Evolutionary conservation across 768 basidiomycete species (phyloP).

Genomic region (Boletus coccyginus): DNA sequence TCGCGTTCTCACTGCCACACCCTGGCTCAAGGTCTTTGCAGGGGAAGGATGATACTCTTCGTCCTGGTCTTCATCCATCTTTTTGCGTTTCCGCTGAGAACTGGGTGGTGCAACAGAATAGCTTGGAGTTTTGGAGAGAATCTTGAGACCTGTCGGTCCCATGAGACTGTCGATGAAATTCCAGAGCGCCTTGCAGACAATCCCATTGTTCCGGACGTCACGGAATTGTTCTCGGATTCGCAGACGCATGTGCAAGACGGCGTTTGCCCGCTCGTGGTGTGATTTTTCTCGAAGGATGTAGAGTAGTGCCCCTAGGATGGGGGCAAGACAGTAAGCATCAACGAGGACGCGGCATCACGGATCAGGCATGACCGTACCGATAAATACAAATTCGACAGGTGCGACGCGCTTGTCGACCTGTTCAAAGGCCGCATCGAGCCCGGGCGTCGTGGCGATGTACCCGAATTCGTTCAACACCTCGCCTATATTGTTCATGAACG

Average conservation of each 20-base stretch:
- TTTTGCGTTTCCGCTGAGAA: constrained; percentile 32
- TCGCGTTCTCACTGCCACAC: constrained; percentile 36
- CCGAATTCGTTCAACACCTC: constrained; percentile 53
- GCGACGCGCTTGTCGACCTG: constrained; percentile 60
- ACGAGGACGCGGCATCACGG: background rate
- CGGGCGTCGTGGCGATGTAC: constrained; percentile 43
- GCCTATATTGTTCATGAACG: constrained; percentile 55
- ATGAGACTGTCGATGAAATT: constrained; percentile 43
- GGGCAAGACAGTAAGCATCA: background rate
- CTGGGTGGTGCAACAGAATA: constrained; percentile 7
- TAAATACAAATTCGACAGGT: constrained; percentile 77
- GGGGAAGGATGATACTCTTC: constrained; percentile 48
- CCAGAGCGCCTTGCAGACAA: constrained; percentile 59
- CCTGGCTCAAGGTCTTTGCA: constrained; percentile 37
- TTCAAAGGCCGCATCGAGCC: constrained; percentile 47
- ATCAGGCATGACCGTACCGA: constrained; percentile 46
- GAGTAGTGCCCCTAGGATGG: constrained; percentile 59
- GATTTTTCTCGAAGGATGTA: constrained; percentile 46
- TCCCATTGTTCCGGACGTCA: constrained; percentile 64
- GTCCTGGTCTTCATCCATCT: constrained; percentile 37
- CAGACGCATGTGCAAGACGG: constrained; percentile 55
- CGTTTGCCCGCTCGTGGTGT: constrained; percentile 48
- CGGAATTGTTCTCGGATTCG: constrained; percentile 52
- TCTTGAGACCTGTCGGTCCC: constrained; percentile 30
- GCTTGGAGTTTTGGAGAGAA: constrained; percentile 24